Conservation (phyloP, 2,329 filamentous ascomycete species). For the Nemania sp. region DNA sequence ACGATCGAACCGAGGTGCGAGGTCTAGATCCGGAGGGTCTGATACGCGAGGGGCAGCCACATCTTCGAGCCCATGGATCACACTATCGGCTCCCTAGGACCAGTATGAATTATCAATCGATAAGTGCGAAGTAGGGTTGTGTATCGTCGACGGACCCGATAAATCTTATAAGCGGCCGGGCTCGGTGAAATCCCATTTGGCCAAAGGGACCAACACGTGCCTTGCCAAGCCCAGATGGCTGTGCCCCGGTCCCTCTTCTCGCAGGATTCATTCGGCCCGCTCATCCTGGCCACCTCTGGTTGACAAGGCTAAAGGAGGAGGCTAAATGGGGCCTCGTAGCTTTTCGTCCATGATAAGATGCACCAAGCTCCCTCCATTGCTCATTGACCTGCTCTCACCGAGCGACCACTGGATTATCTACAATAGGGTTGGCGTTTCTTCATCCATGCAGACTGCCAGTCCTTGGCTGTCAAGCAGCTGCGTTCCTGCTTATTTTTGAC, state of each 20-base stretch:
- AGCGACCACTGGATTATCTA: background rate
- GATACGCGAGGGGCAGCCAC: background rate
- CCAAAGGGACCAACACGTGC: conserved; percentile 22
- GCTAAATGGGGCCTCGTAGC: background rate
- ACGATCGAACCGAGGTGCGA: background rate
- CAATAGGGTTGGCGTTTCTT: background rate
- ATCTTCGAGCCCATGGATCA: conserved; percentile 12
- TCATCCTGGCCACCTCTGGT: conserved; percentile 18
- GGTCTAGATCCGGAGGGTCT: conserved; percentile 11
- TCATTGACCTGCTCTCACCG: background rate
- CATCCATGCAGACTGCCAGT: background rate
- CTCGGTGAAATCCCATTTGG: conserved; percentile 23
- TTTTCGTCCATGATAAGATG: conserved; percentile 14
- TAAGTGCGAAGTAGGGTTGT: too few relatives aligned
- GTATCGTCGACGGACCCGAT: background rate
- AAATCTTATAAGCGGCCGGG: conserved; percentile 22
- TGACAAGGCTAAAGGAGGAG: conserved; percentile 9
- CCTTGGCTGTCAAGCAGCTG: background rate
- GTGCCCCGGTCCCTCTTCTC: background rate
- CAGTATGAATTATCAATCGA: too few relatives aligned
- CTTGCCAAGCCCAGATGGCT: conserved; percentile 6
- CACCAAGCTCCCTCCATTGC: conserved; percentile 1
- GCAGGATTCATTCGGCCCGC: conserved; percentile 21
- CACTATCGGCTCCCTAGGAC: too few relatives aligned
- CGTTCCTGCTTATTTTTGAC: background rate